phyloP scores from a whole-genome alignment of 148 eudicot genomes.

The Drosera capensis region DNA sequence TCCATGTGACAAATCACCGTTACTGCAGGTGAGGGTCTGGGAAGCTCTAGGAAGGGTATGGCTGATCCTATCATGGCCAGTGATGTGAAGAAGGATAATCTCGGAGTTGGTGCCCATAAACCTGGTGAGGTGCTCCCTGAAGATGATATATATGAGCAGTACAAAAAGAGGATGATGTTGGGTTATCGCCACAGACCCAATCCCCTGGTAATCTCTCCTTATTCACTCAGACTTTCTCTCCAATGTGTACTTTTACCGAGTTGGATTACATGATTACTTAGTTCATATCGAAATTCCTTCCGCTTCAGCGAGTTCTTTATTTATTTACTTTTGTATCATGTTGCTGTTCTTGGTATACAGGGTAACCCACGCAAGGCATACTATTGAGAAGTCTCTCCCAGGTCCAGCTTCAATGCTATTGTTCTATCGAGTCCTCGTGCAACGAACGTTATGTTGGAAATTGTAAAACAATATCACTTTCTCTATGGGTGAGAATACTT shows the following conservation, averaged over 20 bases:
- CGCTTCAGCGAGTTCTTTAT: neutral
- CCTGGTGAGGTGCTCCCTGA: constrained; percentile 89
- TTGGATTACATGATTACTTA: neutral
- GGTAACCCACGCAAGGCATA: constrained; percentile 4
- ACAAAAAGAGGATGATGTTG: constrained; percentile 96
- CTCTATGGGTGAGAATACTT: too few species aligned
- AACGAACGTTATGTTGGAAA: too few species aligned
- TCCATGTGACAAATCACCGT: neutral
- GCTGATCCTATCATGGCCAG: constrained; percentile 85
- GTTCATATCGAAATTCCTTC: neutral
- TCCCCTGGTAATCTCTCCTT: constrained; percentile 48
- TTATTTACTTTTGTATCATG: neutral
- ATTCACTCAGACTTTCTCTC: neutral
- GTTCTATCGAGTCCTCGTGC: too few species aligned
- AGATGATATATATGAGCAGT: constrained; percentile 90
- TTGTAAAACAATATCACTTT: too few species aligned
- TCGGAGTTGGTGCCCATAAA: constrained; percentile 83
- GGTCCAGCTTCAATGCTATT: too few species aligned
- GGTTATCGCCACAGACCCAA: constrained; percentile 80
- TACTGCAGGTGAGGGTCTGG: constrained; percentile 75
- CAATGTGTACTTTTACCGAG: neutral
- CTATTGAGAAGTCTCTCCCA: constrained; percentile 5
- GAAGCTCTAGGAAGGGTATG: constrained; percentile 81
- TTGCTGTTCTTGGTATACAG: neutral
- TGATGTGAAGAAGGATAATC: constrained; percentile 48